Conservation (phyloP, 148 eudicot species). For the Nepenthes mirabilis region DNA sequence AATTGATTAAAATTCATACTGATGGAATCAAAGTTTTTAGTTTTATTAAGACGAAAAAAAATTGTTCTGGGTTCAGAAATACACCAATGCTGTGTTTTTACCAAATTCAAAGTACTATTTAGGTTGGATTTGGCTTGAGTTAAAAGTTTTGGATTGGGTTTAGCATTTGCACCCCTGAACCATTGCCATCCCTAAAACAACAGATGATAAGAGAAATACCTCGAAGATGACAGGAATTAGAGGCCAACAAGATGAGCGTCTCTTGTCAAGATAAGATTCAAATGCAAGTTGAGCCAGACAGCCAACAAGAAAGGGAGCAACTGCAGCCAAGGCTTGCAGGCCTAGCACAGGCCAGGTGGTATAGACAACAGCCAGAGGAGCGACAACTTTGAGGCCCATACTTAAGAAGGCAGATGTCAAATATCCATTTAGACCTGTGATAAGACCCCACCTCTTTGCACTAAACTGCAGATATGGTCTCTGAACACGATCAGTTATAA, state of each 20-base stretch:
- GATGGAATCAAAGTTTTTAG: too few relatives aligned
- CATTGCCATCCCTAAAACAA: too few relatives aligned
- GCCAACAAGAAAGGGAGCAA: constrained; percentile 56
- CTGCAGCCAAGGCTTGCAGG: constrained; percentile 39
- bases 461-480: constrained; percentile 66
- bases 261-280: constrained; percentile 30
- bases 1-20: too few relatives aligned
- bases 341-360: constrained; percentile 67
- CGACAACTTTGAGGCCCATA: constrained; percentile 52
- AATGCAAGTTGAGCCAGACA: constrained; percentile 48
- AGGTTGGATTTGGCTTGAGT: neutral
- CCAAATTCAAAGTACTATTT: too few relatives aligned
- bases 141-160: neutral
- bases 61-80: too few relatives aligned
- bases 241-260: constrained; percentile 71
- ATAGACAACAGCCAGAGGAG: constrained; percentile 40
- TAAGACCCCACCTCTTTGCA: constrained; percentile 58
- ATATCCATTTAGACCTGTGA: constrained; percentile 65
- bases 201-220: constrained; percentile 21
- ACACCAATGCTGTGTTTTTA: too few relatives aligned
- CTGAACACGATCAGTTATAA: constrained; percentile 51
- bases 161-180: too few relatives aligned
- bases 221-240: constrained; percentile 74
- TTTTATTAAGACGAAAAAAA: too few relatives aligned
- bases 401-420: constrained; percentile 28